These are phyloP conservation scores for Didymella exigua DNA, from an alignment of 2,329 filamentous ascomycete species.

Conservation along the genomic window DNA sequence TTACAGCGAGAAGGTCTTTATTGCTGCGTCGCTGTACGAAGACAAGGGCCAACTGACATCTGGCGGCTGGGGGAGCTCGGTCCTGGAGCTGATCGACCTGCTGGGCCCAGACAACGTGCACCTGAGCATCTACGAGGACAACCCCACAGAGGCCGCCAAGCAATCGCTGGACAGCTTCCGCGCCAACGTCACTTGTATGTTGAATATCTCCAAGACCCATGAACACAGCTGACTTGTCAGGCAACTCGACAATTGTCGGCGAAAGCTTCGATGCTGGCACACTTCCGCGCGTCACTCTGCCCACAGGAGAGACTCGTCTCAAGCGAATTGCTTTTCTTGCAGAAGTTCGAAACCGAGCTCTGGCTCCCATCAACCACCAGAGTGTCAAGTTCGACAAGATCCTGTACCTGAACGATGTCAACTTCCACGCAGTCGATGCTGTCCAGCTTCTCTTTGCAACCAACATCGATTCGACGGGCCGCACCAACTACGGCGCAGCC, in stretches of 20 bases:
- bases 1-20: conserved; percentile 71
- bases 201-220: background rate
- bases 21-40: conserved; percentile 74
- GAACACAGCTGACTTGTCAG: conserved; percentile 32
- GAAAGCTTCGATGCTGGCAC: conserved; percentile 63
- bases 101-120: conserved; percentile 72
- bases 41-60: conserved; percentile 63
- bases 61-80: conserved; percentile 67
- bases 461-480: conserved; percentile 59
- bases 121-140: conserved; percentile 75
- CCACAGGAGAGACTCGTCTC: conserved; percentile 66
- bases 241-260: conserved; percentile 59
- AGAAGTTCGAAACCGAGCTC: conserved; percentile 72
- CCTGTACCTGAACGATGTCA: conserved; percentile 70
- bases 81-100: conserved; percentile 67
- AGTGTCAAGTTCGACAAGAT: conserved; percentile 65
- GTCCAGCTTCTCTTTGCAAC: conserved; percentile 69
- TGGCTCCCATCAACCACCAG: conserved; percentile 64
- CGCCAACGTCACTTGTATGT: conserved; percentile 54
- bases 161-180: conserved; percentile 62
- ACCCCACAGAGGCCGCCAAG: conserved; percentile 63
- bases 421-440: conserved; percentile 64
- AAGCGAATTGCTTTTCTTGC: conserved; percentile 78
- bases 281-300: conserved; percentile 65
- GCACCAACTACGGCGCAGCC: conserved; percentile 65